Conservation (phyloP, 345 rosid genomes). For the Cardamine resedifolia region DNA sequence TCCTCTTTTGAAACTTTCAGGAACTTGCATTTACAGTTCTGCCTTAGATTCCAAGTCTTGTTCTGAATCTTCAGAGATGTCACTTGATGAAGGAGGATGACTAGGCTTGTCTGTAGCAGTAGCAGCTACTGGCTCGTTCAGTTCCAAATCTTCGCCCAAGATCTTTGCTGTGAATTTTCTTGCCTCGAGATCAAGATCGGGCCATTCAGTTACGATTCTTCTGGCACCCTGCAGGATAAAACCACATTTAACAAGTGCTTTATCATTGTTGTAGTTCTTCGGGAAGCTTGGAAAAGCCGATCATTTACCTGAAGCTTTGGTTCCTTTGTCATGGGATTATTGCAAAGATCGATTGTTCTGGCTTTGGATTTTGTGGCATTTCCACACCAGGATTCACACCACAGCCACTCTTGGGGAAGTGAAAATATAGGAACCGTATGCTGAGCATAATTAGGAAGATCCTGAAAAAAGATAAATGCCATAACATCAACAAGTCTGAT, state of each 20-base stretch:
- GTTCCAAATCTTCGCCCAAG: conserved; percentile 67
- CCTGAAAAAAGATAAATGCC: conserved; percentile 51
- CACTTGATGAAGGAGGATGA: conserved; percentile 31
- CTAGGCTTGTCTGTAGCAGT: conserved; percentile 30
- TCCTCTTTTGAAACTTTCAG: conserved; percentile 5
- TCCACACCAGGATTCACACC: conserved; percentile 99
- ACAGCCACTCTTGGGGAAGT: conserved; percentile 95
- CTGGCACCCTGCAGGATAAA: conserved; percentile 67
- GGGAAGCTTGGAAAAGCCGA: conserved; percentile 4
- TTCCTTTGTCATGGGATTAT: conserved; percentile 99
- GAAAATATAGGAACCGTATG: conserved; percentile 92
- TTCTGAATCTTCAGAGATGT: conserved; percentile 27
- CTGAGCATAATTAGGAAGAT: conserved; percentile 99
- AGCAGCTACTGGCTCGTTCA: conserved; percentile 42
- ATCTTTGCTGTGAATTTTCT: conserved; percentile 69
- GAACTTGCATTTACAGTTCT: conserved; percentile 52
- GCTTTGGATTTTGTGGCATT: conserved; percentile 93
- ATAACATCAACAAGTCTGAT: conserved; percentile 22
- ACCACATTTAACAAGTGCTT: neutral
- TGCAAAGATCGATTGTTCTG: conserved; percentile 96
- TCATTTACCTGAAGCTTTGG: conserved; percentile 85
- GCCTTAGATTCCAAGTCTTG: conserved; percentile 68
- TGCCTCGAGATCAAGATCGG: conserved; percentile 74
- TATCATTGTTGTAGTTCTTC: neutral
- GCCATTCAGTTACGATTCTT: conserved; percentile 88